Base-by-base conservation (phyloP, 768 basidiomycete genomes). In the Boletellus emodensis region DNA sequence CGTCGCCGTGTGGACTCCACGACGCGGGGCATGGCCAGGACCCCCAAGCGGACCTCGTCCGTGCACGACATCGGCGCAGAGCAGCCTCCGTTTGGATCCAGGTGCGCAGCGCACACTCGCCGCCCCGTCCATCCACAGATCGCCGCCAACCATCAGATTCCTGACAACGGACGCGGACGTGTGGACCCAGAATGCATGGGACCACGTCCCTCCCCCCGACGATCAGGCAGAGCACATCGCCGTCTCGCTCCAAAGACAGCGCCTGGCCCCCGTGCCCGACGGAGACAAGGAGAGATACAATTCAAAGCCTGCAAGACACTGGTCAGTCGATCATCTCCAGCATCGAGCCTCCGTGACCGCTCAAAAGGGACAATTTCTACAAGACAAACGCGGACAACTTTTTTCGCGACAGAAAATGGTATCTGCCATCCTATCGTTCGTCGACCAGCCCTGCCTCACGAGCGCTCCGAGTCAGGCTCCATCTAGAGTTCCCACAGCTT, bases 331-430 rank as follows among this genome's bases (percentile, higher is more conserved):
- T 12, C 40, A 20, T 17, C 38, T 61, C 66, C 57, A n/a, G 53
- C 68, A 70, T 58, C 60, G 70, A 49, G 54, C 56, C 4, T 52
- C 55, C 40, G 64, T 44, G 33, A 68, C 7, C 11, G 61, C 6
- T 50, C 54, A 6, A 70, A 61, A 96, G 94, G 94, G 90, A 98
- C 63, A 83, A 84, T 48, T 97, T 98, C 61, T 98, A 99, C 75
- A 85, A 87, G 60, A 77, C 76, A 46, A 94, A 95, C 54, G 75
- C 81, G 18, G 79, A 72, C 62, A 94, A 94, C 58, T 98, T 99
- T 71, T 99, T 98, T 74, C 85, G 90, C 36, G 85, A 98, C 69
- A 77, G 96, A 50, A 90, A 92, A 73, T 99, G 96, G 87, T 83
- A 62, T 15, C 1, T 6, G 46, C 33, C 1, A 7, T 18, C 20